Base-by-base conservation (phyloP, 179 eudicot genomes). In the Silene vulgaris region DNA sequence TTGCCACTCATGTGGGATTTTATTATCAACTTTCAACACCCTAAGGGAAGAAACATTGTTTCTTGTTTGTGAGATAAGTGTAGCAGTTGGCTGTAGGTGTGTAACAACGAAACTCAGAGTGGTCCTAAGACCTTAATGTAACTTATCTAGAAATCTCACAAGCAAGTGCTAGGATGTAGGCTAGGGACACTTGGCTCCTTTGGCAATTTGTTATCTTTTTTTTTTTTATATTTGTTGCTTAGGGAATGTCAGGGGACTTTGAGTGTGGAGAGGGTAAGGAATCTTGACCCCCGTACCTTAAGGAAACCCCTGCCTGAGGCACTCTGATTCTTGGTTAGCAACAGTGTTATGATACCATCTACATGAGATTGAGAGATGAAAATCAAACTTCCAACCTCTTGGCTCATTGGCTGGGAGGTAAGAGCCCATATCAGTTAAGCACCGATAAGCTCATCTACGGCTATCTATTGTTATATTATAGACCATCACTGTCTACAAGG, bases 381-480 rank as follows among this genome's bases (percentile, higher is more conserved):
- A 66, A 66, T 66, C 23, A 32, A 66, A 32, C 17, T 1, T 35
- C 48, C 48, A 66, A 35, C 70, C 50, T 32, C 7, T 16, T 30
- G 70, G 70, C 37, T 32, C 23, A 45, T 16, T 30, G 70, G 70
- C 37, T 32, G 70, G 70, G 17, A n/a, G 70, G 70, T 66, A 37
- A 37, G 70, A n/a, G 48, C 70, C 17, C 70, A 5, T n/a, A 35
- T 7, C 50, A 32, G 60, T 45, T 45, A 45, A 45, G 52, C 52
- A 1, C 14, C 52, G 52, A 11, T 45, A 45, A 45, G 52, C 52
- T 9, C 52, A 45, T 45, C 52, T 45, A 45, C 3, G 52, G 14
- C 52, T 45, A 11, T 45, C 14, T 45, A 14, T 45, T 45, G 14
- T 45, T 45, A 45, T 45, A 9, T 45, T 45, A 45, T 45, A 11